Conservation (phyloP, 768 basidiomycete species). For the Russula brevipes region DNA sequence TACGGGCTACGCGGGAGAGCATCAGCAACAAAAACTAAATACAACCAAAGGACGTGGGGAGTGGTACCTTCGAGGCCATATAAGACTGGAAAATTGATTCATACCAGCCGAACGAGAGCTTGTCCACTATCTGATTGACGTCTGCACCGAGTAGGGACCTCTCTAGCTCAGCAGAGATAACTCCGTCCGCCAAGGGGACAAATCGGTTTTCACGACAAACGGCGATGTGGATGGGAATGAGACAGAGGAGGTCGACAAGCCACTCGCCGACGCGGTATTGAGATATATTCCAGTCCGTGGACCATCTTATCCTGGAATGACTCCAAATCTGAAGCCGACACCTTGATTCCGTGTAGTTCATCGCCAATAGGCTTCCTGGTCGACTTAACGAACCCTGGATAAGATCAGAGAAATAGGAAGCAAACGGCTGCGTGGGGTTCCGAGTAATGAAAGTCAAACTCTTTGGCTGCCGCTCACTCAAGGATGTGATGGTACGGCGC, state of each 20-base stretch:
- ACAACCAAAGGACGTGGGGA: not conserved
- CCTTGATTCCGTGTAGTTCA: constrained; percentile 32
- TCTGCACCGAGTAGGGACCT: constrained; percentile 53
- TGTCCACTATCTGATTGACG: constrained; percentile 52
- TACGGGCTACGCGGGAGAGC: constrained; percentile 40
- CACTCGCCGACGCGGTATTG: constrained; percentile 50
- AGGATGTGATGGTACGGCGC: constrained; percentile 16
- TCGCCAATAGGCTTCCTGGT: constrained; percentile 51
- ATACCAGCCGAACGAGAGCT: constrained; percentile 57
- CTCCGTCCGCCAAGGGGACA: constrained; percentile 24
- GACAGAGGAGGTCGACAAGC: constrained; percentile 54
- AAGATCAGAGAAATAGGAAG: constrained; percentile 42
- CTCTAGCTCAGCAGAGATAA: constrained; percentile 37
- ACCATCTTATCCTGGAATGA: constrained; percentile 26
- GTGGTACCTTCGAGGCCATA: constrained; percentile 47
- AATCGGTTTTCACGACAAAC: constrained; percentile 33
- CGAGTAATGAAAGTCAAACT: constrained; percentile 44
- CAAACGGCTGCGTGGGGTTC: constrained; percentile 34
- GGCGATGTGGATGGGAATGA: constrained; percentile 62
- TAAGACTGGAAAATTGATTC: constrained; percentile 61
- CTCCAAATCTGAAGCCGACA: constrained; percentile 33
- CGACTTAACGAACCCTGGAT: constrained; percentile 42
- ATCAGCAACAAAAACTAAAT: not conserved
- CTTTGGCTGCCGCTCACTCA: constrained; percentile 30
- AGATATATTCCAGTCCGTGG: constrained; percentile 31